Evolutionary conservation across 257 asterid species (phyloP), one percentile per base, ranked within the genome.

Genomic region (Lycium ferocissimum): DNA sequence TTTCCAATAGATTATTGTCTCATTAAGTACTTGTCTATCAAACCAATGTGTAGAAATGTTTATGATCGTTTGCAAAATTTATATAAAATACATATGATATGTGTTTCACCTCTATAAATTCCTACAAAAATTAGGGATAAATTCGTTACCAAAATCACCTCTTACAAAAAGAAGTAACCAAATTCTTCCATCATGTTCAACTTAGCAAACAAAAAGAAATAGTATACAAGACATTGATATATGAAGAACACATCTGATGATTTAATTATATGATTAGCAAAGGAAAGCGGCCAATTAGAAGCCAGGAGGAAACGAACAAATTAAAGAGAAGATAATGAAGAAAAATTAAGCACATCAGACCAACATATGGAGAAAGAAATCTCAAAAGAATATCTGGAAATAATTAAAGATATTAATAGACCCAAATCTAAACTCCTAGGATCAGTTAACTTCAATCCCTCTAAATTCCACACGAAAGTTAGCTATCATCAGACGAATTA

Each of bases 361-460:
- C 61, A 75, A 12, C 81, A 49, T 49, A n/a, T 20, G n/a, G 26
- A 49, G n/a, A 49, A 49, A 49, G 20, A 75, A 49, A 49, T 75
- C 62, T 20, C 81, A 75, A 75, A 75, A 49, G 45, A 75, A 75
- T 20, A 22, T 75, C 12, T 22, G 58, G 62, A 75, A 75, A 13
- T 75, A 75, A 22, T 13, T 75, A 76, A 49, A 20, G 81, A 73
- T 73, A 73, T 5, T 49, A 22, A 75, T 75, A 15, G 6, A 73
- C 15, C 59, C 59, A 73, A 75, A 51, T 22, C 45, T 76, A 13
- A 51, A 49, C 45, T 76, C 22, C 81, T 49, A 76, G 45, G 20
- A 76, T 51, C 11, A 76, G 45, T 76, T 35, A 75, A 49, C 22
- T 22, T 49, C 63, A 76, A 12, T 22, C 61, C 81, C 62, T 51